Evolutionary conservation across 805 yeast species (phyloP).

Genomic region (Yarrowia sp.): DNA sequence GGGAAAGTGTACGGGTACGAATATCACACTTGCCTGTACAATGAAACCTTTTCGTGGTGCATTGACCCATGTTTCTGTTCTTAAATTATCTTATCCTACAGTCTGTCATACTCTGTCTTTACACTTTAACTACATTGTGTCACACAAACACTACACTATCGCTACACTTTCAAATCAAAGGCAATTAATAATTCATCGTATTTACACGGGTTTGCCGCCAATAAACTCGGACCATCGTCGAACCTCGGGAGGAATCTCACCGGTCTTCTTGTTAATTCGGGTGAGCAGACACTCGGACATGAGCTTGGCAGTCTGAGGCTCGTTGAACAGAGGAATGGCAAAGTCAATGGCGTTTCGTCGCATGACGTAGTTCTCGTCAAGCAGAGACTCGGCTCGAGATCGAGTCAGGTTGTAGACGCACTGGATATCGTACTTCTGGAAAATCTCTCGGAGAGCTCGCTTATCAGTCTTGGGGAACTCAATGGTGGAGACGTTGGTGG

Average conservation of each 20-base stretch:
- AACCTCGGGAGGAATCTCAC: slow-evolving; percentile 79
- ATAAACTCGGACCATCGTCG: slow-evolving; percentile 95
- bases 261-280: slow-evolving; percentile 47
- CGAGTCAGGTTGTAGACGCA: slow-evolving; percentile 90
- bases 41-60: no score
- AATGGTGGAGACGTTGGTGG: slow-evolving; percentile 56
- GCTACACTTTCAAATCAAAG: background rate
- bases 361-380: slow-evolving; percentile 94
- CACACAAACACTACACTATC: no score
- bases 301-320: slow-evolving; percentile 88
- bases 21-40: no score
- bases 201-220: slow-evolving; percentile 79
- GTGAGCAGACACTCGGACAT: slow-evolving; percentile 65
- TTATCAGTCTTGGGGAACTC: slow-evolving; percentile 92
- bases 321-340: slow-evolving; percentile 93
- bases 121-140: no score
- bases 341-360: slow-evolving; percentile 99
- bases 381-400: slow-evolving; percentile 78
- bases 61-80: no score
- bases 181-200: slow-evolving; percentile 19
- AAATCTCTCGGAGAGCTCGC: slow-evolving; percentile 87
- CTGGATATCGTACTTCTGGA: slow-evolving; percentile 77
- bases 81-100: no score
- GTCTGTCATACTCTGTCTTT: no score
- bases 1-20: no score